Evolutionary conservation across 768 basidiomycete species (phyloP).

Genomic region (Sporobolomyces roseus): DNA sequence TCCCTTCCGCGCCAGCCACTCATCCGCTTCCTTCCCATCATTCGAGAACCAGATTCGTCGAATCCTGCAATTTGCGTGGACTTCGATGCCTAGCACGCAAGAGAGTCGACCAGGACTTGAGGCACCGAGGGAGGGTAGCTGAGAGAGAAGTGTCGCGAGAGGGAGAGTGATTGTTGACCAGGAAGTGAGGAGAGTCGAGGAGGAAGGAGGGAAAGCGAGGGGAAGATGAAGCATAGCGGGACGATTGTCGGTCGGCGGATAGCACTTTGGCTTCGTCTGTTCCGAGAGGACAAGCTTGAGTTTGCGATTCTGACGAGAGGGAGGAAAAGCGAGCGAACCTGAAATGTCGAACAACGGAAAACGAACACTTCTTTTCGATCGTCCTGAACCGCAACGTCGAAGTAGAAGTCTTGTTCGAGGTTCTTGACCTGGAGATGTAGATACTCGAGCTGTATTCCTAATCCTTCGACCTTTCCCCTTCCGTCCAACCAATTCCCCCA

Average conservation of each 20-base stretch:
- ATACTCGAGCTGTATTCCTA: slow-evolving; percentile 23
- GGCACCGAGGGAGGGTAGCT: background rate
- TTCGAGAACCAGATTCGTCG: slow-evolving; percentile 26
- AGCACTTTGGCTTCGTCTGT: background rate
- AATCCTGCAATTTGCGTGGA: slow-evolving; percentile 26
- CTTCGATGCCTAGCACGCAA: slow-evolving; percentile 12
- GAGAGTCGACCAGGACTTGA: background rate
- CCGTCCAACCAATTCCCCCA: background rate
- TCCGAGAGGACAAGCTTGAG: background rate
- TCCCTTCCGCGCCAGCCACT: background rate
- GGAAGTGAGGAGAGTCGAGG: slow-evolving; percentile 23
- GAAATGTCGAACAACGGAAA: slow-evolving; percentile 25
- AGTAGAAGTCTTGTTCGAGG: slow-evolving; percentile 19
- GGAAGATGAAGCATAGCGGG: slow-evolving; percentile 28
- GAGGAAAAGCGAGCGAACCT: slow-evolving; percentile 14
- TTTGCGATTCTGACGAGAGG: too few relatives aligned
- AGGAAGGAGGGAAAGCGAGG: slow-evolving; percentile 3
- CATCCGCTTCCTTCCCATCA: slow-evolving; percentile 14
- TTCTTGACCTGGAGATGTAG: slow-evolving; percentile 31
- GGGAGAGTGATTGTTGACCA: slow-evolving; percentile 28
- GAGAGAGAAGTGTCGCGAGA: slow-evolving; percentile 5
- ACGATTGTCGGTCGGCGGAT: background rate
- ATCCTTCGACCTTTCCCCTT: background rate
- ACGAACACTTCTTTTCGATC: background rate
- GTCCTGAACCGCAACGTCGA: slow-evolving; percentile 20